phyloP scores from a whole-genome alignment of 75 land plant genomes.

The Adiantum capillusveneris region DNA sequence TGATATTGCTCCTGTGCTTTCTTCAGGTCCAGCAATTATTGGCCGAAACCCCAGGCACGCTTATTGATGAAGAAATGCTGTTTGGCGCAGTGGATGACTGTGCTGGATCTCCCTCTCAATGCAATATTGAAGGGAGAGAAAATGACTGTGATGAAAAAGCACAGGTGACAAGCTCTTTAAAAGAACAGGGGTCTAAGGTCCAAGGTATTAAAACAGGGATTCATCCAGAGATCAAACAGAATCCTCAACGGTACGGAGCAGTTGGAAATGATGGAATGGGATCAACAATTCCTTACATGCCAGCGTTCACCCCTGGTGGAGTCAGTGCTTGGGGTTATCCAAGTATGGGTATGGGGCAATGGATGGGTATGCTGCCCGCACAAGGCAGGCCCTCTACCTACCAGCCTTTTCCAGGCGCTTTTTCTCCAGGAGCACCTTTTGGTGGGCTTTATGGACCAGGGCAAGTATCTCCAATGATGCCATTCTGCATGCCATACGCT shows the following conservation, averaged over 20 bases:
- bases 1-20: neutral
- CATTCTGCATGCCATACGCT: neutral
- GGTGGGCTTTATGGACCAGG: neutral
- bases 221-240: neutral
- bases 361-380: neutral
- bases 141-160: neutral
- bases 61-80: slow-evolving; percentile 2
- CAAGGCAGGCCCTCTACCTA: neutral
- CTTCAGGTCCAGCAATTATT: slow-evolving; percentile 16
- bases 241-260: neutral
- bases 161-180: neutral
- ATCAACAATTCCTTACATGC: neutral
- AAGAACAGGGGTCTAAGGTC: neutral
- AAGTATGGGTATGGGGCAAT: slow-evolving; percentile 1
- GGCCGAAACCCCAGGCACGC: slow-evolving; percentile 4
- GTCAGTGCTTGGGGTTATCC: slow-evolving; percentile 5
- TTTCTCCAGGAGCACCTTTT: too few species aligned
- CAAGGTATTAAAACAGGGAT: neutral
- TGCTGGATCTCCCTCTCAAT: neutral
- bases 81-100: neutral
- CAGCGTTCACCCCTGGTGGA: neutral
- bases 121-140: neutral
- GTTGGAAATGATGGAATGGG: neutral
- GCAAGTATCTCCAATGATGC: neutral
- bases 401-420: neutral